Evolutionary conservation across 1,284 basidiomycete species (phyloP).

Genomic region (Cystobasidiaceae sp.): DNA sequence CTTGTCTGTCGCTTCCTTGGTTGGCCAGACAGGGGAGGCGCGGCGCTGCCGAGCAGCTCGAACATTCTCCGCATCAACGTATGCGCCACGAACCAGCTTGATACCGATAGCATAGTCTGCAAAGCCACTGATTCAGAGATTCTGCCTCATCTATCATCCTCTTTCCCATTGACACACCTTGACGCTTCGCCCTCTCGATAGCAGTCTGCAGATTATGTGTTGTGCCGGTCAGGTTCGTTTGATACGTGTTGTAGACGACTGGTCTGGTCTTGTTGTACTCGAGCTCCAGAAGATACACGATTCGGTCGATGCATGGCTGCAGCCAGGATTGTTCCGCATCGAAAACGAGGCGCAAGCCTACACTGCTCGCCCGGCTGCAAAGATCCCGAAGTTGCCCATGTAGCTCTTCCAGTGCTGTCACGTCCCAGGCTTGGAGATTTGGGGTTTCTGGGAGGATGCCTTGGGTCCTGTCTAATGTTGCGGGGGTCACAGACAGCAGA

Average conservation of each 20-base stretch:
- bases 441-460: too few relatives aligned
- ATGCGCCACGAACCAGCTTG: constrained; percentile 92
- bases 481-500: constrained; percentile 11
- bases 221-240: constrained; percentile 21
- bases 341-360: constrained; percentile 40
- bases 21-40: constrained; percentile 55
- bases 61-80: constrained; percentile 69
- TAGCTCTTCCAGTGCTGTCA: constrained; percentile 34
- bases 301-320: constrained; percentile 38
- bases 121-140: constrained; percentile 51
- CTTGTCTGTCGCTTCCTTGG: constrained; percentile 69
- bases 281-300: constrained; percentile 34
- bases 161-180: neutral
- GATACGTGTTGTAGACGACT: constrained; percentile 43
- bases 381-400: constrained; percentile 34
- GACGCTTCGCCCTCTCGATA: neutral
- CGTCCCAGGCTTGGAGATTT: too few relatives aligned
- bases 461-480: constrained; percentile 1
- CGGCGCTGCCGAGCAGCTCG: constrained; percentile 43
- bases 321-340: constrained; percentile 43
- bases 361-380: constrained; percentile 30
- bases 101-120: constrained; percentile 77
- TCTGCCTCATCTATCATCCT: neutral
- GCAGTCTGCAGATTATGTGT: neutral
- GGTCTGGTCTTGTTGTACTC: constrained; percentile 41